A percentile compares a stretch with the other conserved stretches of the same genome.
Conservation (phyloP, 805 yeast species). For the Cyberlindnera saturnus region DNA sequence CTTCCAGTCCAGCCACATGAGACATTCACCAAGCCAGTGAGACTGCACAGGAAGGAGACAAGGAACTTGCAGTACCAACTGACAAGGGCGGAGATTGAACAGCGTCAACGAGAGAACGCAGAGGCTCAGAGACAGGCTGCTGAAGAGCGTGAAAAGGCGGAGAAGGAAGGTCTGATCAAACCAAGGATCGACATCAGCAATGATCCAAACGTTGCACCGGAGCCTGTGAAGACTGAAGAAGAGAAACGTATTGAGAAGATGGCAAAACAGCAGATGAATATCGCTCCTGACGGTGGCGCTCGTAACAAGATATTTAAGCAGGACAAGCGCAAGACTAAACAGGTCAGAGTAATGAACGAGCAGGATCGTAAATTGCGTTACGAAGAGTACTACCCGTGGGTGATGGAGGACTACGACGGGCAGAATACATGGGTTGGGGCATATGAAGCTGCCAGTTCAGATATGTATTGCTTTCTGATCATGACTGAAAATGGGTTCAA, state of each 20-base stretch:
- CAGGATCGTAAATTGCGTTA: constrained; percentile 78
- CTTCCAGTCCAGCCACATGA: constrained; percentile 64
- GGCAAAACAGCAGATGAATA: constrained; percentile 44
- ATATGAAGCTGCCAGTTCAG: constrained; percentile 85
- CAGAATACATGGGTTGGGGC: constrained; percentile 92
- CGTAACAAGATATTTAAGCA: constrained; percentile 53
- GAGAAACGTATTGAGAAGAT: constrained; percentile 30
- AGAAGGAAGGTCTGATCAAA: constrained; percentile 9
- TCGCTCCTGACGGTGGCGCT: constrained; percentile 92
- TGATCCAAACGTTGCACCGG: constrained; percentile 27
- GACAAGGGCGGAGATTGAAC: constrained; percentile 70
- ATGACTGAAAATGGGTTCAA: constrained; percentile 70
- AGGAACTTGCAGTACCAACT: constrained; percentile 82
- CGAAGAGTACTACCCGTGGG: constrained; percentile 98
- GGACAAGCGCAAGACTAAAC: constrained; percentile 80
- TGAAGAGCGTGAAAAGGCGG: constrained; percentile 17
- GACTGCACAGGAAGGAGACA: constrained; percentile 92
- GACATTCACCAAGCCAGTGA: constrained; percentile 68
- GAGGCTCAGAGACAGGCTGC: constrained; percentile 26
- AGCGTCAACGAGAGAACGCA: constrained; percentile 44
- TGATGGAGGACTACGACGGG: constrained; percentile 93
- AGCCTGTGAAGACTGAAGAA: constrained; percentile 28
- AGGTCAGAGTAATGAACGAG: constrained; percentile 75
- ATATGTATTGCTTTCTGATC: constrained; percentile 77
- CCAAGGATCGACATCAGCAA: constrained; percentile 11